Base-by-base conservation (phyloP, 2,329 filamentous ascomycete genomes). In the Microascus cirrosus region DNA sequence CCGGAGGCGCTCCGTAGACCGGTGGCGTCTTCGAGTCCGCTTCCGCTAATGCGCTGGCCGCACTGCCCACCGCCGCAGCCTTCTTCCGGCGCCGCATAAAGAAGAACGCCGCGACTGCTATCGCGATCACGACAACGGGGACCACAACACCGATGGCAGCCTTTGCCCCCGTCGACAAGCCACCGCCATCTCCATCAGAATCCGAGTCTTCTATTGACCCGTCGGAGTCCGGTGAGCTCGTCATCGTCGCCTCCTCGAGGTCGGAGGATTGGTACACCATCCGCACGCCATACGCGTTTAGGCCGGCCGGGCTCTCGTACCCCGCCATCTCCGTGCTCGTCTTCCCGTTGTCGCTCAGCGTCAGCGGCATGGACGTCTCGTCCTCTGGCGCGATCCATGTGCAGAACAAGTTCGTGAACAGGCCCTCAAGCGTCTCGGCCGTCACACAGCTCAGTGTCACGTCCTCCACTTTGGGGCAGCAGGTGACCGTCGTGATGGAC, bases 261-360 rank as follows among this genome's bases (percentile, higher is more conserved):
- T 71, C 68, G 8, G 62, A 68, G n/a, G 60, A 48, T 45, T 71
- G 63, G 55, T 70, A 67, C 12, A 72, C 65, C 69, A 72, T 72
- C 8, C 67, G 64, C 12, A 72, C 55, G 36, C 70, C 70, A 51
- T 63, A 71, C 0, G 69, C 70, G 39, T 71, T 69, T 28, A 72
- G 60, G 2, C 67, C 69, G 1, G 60, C 65, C 0, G 59, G 63
- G 7, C 62, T 62, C 3, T 45, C 59, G 57, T 71, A 63, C 3
- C 58, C 64, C 2, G 60, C 58, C 4, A 53, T 58, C 1, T 51
- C 56, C 1, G 66, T 69, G 3, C 60, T 64, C 3, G 65, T 66
- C 6, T 58, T 57, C 15, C 64, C 65, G 35, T 61, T 58, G 18
- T 59, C 60, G 54, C 60, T 65, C 24, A 62, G 35, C 1, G 68